These are phyloP conservation scores for Aspergillus udagawae DNA, from an alignment of 2,329 filamentous ascomycete species.

Conservation along the genomic window DNA sequence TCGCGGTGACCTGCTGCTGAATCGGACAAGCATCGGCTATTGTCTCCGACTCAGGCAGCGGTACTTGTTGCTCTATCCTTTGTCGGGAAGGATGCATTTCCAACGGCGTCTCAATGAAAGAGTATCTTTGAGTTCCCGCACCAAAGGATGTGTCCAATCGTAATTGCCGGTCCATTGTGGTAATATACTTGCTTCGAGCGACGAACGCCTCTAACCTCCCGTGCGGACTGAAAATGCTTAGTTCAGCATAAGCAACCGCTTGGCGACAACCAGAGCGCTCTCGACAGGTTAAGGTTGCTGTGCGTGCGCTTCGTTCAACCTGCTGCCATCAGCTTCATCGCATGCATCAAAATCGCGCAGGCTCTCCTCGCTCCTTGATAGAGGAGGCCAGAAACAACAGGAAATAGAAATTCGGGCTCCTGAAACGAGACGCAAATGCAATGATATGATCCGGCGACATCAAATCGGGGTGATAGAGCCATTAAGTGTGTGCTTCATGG, in stretches of 20 bases:
- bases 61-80: neutral
- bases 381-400: constrained; percentile 1
- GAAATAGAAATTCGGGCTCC: neutral
- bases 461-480: constrained; percentile 1
- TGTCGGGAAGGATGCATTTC: constrained; percentile 20
- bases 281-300: neutral
- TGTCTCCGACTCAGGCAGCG: constrained; percentile 1
- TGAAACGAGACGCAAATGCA: neutral
- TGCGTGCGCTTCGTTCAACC: neutral
- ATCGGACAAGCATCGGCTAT: neutral
- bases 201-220: neutral
- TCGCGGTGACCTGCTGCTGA: constrained; percentile 4
- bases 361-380: neutral
- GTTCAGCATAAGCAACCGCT: neutral
- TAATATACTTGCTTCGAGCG: neutral
- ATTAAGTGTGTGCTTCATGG: constrained; percentile 8
- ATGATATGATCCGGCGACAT: neutral
- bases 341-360: constrained; percentile 2
- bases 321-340: neutral
- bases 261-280: neutral
- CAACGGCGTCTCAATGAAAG: constrained; percentile 24
- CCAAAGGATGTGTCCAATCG: constrained; percentile 21
- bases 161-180: constrained; percentile 14
- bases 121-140: constrained; percentile 19
- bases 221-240: neutral